Conservation (phyloP, 2,329 filamentous ascomycete genomes). For the Stachybotrys chlorohalonatus region DNA sequence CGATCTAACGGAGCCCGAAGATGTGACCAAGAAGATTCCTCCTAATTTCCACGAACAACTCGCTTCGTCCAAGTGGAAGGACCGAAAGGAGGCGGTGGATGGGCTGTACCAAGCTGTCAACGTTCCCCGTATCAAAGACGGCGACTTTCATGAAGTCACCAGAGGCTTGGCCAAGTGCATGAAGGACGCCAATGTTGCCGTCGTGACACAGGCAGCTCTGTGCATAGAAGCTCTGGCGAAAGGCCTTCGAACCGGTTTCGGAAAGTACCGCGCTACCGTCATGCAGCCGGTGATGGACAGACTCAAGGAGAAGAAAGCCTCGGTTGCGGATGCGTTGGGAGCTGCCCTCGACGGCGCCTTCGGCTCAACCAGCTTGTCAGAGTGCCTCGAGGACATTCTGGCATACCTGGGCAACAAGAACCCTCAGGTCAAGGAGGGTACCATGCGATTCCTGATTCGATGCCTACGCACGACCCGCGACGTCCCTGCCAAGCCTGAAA, state of each 20-base stretch:
- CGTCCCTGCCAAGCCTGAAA: conserved; percentile 76
- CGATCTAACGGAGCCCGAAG: conserved; percentile 77
- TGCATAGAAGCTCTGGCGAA: conserved; percentile 86
- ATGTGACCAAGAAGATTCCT: conserved; percentile 74
- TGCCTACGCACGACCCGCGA: conserved; percentile 75
- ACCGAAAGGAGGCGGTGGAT: conserved; percentile 89
- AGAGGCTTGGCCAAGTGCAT: conserved; percentile 86
- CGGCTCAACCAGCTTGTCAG: conserved; percentile 59
- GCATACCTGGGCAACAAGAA: conserved; percentile 90
- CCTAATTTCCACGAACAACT: conserved; percentile 75
- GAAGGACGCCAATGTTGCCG: conserved; percentile 97
- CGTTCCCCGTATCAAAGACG: conserved; percentile 85
- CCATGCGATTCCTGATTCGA: conserved; percentile 85
- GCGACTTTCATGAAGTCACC: conserved; percentile 75
- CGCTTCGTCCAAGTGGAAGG: conserved; percentile 94
- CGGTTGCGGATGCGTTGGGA: conserved; percentile 79
- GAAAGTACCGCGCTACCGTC: conserved; percentile 70
- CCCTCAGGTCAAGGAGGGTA: conserved; percentile 93
- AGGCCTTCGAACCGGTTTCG: conserved; percentile 69
- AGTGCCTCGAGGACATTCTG: conserved; percentile 85
- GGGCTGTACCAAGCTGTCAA: conserved; percentile 68
- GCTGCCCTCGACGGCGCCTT: conserved; percentile 70
- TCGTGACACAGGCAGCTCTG: conserved; percentile 86
- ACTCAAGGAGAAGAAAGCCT: conserved; percentile 92
- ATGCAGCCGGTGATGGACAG: conserved; percentile 90